A percentile compares a stretch with the other conserved stretches of the same genome.
These are phyloP conservation scores for Mycena galericulata DNA, from an alignment of 768 basidiomycete species.

Conservation along the genomic window DNA sequence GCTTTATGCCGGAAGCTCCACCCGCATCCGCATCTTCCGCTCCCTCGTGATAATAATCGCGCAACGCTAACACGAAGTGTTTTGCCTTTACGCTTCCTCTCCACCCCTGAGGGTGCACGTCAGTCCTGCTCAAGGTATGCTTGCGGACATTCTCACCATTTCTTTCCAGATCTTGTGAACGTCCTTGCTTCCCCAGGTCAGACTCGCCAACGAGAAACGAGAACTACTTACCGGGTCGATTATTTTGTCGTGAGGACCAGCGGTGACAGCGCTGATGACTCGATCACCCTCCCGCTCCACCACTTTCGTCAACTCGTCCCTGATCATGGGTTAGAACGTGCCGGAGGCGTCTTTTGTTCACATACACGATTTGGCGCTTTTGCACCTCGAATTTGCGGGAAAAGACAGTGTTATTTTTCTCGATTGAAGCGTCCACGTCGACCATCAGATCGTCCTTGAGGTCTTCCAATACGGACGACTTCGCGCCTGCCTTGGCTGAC, in stretches of 20 bases:
- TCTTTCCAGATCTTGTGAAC: conserved; percentile 53
- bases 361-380: conserved; percentile 42
- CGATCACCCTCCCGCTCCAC: conserved; percentile 45
- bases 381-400: conserved; percentile 50
- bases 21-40: conserved; percentile 8
- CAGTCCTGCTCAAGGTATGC: neutral
- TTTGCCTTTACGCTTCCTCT: conserved; percentile 48
- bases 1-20: conserved; percentile 22
- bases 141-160: conserved; percentile 42
- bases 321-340: neutral
- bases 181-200: conserved; percentile 38
- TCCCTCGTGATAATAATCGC: conserved; percentile 46
- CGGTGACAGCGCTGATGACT: conserved; percentile 40
- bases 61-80: conserved; percentile 49
- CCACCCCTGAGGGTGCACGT: conserved; percentile 46
- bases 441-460: conserved; percentile 41
- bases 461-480: conserved; percentile 27
- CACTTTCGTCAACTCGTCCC: conserved; percentile 42
- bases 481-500: neutral
- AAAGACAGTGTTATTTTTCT: conserved; percentile 46
- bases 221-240: conserved; percentile 31
- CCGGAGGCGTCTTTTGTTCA: neutral
- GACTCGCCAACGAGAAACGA: neutral
- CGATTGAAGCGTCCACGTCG: conserved; percentile 40
- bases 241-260: conserved; percentile 49